These are phyloP conservation scores for Pleurotus salmoneostramineus DNA, from an alignment of 768 basidiomycete species.

Conservation along the genomic window DNA sequence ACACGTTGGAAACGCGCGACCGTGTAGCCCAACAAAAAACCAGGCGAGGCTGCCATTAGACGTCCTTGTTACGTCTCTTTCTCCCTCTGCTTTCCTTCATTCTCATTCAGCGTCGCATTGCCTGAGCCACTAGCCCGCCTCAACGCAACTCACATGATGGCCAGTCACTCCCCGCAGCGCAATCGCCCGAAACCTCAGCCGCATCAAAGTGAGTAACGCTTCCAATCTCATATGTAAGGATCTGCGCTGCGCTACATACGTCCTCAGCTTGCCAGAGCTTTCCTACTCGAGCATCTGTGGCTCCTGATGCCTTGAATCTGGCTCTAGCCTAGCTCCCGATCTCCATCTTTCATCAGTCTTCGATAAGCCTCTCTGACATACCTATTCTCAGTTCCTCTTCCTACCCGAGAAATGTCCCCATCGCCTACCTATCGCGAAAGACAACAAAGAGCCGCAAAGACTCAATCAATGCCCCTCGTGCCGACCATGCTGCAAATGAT, in stretches of 20 bases:
- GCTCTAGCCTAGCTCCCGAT: constrained; percentile 6
- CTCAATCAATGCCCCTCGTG: constrained; percentile 60
- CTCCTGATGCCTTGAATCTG: neutral
- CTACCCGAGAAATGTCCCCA: constrained; percentile 42
- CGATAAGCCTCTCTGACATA: constrained; percentile 18
- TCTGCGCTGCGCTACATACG: neutral
- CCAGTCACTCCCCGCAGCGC: constrained; percentile 58
- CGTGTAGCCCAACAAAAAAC: constrained; percentile 14
- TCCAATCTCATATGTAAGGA: constrained; percentile 8
- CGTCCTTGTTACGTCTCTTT: constrained; percentile 13
- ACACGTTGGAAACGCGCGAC: constrained; percentile 65
- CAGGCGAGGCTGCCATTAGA: constrained; percentile 17
- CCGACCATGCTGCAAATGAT: constrained; percentile 50
- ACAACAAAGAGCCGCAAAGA: constrained; percentile 48
- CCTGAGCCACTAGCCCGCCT: neutral
- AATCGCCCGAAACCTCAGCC: constrained; percentile 44
- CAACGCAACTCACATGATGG: constrained; percentile 34
- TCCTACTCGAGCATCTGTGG: constrained; percentile 1
- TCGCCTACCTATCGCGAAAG: constrained; percentile 44
- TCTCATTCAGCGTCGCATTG: constrained; percentile 11
- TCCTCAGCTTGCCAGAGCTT: neutral
- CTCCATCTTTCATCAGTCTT: constrained; percentile 13
- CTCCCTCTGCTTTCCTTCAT: constrained; percentile 20
- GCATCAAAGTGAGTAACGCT: constrained; percentile 43
- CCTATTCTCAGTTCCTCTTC: constrained; percentile 19